Percentiles rank a stretch among this genome's conserved stretches.
Conservation (phyloP, 1,284 basidiomycete species). For the Sanguinoderma infundibulare region DNA sequence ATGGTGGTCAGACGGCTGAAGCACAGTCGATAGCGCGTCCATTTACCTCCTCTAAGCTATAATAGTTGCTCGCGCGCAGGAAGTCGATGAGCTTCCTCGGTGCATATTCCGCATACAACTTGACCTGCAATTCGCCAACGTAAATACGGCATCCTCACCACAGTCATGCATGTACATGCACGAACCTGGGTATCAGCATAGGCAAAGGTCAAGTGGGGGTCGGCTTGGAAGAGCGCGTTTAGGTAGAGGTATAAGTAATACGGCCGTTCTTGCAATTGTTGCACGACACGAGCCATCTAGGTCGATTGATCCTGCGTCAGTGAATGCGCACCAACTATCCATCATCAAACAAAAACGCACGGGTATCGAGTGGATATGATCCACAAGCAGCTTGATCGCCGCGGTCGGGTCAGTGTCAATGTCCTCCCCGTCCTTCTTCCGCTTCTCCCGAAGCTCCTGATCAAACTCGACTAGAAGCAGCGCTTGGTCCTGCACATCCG, state of each 20-base stretch:
- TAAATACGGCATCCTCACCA: background rate
- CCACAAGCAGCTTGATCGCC: conserved; percentile 88
- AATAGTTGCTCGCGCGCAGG: conserved; percentile 89
- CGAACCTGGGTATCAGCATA: conserved; percentile 86
- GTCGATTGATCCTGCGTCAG: background rate
- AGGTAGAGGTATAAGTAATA: conserved; percentile 93
- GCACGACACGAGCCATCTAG: conserved; percentile 86
- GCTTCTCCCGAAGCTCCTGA: conserved; percentile 78
- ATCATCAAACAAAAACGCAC: conserved; percentile 48
- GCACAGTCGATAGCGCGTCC: too few species aligned
- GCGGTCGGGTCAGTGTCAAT: conserved; percentile 52
- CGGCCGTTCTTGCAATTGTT: conserved; percentile 81
- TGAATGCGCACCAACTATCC: background rate
- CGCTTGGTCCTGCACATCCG: conserved; percentile 93
- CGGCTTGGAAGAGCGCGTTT: conserved; percentile 88
- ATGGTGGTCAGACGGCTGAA: background rate
- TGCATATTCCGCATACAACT: conserved; percentile 91
- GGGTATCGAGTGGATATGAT: conserved; percentile 96
- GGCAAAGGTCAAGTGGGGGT: conserved; percentile 78
- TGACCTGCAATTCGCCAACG: conserved; percentile 55
- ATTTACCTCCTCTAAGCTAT: conserved; percentile 83
- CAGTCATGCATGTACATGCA: background rate
- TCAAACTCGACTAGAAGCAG: conserved; percentile 94
- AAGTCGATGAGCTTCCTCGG: conserved; percentile 85
- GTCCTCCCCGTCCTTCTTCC: conserved; percentile 46